phyloP scores from a whole-genome alignment of 2,329 filamentous ascomycete genomes.

The Cladosporium sp. region DNA sequence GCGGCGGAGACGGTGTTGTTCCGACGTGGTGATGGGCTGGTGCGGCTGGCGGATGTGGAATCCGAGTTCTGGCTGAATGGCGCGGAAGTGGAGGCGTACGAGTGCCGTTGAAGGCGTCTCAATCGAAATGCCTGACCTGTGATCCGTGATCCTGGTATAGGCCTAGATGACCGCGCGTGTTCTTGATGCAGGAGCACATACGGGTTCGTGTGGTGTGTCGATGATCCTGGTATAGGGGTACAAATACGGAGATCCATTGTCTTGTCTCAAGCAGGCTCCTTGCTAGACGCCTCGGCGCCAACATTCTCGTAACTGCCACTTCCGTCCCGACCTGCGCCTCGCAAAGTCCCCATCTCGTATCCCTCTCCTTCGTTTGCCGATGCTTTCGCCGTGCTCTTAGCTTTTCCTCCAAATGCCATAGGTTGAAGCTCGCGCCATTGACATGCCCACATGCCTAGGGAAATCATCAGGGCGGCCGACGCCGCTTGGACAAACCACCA shows the following conservation, averaged over 20 bases:
- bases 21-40: conserved; percentile 35
- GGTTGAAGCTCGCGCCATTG: conserved; percentile 86
- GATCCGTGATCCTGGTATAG: background rate
- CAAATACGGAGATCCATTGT: conserved; percentile 25
- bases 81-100: conserved; percentile 37
- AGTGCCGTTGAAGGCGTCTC: conserved; percentile 14
- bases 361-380: conserved; percentile 33
- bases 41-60: conserved; percentile 31
- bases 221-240: conserved; percentile 8
- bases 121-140: background rate
- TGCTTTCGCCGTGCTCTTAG: conserved; percentile 25
- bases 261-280: conserved; percentile 39
- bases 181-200: conserved; percentile 19
- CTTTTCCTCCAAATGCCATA: conserved; percentile 76
- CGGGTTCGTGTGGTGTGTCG: conserved; percentile 21
- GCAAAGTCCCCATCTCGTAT: conserved; percentile 42
- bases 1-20: conserved; percentile 30
- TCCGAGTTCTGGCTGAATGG: conserved; percentile 27
- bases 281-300: conserved; percentile 37
- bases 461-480: conserved; percentile 65
- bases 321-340: conserved; percentile 48
- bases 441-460: conserved; percentile 84
- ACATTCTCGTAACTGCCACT: conserved; percentile 54
- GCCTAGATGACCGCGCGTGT: background rate
- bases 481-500: conserved; percentile 78